Base-by-base conservation (phyloP, 495 filamentous ascomycete species). In the Aspergillus steynii region DNA sequence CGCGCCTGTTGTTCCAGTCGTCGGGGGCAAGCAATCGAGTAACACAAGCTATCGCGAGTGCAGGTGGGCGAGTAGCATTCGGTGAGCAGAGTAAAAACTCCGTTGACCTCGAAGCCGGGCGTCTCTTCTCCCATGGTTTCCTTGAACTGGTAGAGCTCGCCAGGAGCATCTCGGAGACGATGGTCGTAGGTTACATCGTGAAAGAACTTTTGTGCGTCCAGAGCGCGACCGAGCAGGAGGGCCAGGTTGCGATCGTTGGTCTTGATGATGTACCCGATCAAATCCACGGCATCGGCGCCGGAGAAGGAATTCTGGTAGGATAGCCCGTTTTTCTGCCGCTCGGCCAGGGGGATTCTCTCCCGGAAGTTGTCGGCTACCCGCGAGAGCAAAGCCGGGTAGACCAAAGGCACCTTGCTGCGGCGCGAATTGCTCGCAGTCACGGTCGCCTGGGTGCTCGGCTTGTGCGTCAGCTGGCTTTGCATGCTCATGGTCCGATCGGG, bases 121-220 rank as follows among this genome's bases (percentile, higher is more conserved):
- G 84, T 78, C 53, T 97, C 94, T 63, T 98, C 94, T 71, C 91
- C 86, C 68, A 97, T 81, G 9, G 90, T 96, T 73, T 97, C 94
- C 60, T 90, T 87, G 74, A 99, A 99, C 71, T 97, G 93, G 74
- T 97, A 99, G 64, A 99, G 88, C 71, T 99, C 96, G 49, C 85
- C 86, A 10, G 85, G 80, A 6, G 93, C 94, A 77, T 99, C 96
- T 66, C 96, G 88, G 58, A 99, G 78, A 52, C 96, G 86, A 71
- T 99, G 96, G 62, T 96, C 93, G 73, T 99, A 99, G 4, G 93
- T 97, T 47, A 98, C 96, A 84, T 99, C 96, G 73, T 98, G 96
- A 72, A 99, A 99, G 74, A 98, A 97, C 73, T 98, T 99, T 74
- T 99, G 96, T 48, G 96, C 96, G 78, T 99, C 96, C 50, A 99